Percentiles rank a stretch among this genome's conserved stretches.
Evolutionary conservation across 2,329 filamentous ascomycete species (phyloP).

Genomic region (Trichoderma lentiforme): DNA sequence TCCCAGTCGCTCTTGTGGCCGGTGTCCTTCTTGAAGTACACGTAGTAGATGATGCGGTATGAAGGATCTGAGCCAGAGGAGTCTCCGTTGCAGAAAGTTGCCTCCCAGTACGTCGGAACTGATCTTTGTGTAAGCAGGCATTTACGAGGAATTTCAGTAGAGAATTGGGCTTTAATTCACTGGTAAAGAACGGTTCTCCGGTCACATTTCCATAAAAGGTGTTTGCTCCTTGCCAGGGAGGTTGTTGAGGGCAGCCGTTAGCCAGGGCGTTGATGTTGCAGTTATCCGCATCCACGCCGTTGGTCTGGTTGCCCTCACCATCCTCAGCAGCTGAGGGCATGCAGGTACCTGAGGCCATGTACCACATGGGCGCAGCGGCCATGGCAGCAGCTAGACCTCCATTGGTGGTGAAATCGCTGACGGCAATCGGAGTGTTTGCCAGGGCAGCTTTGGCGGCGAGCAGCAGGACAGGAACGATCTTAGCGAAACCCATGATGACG

Average conservation of each 20-base stretch:
- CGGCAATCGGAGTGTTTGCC: conserved; percentile 20
- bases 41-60: conserved; percentile 26
- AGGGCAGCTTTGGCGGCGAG: conserved; percentile 12
- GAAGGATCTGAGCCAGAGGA: conserved; percentile 14
- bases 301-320: conserved; percentile 21
- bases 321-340: conserved; percentile 24
- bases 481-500: conserved; percentile 2
- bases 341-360: conserved; percentile 22
- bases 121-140: too few relatives aligned
- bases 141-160: too few relatives aligned
- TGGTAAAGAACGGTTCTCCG: conserved; percentile 19
- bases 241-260: conserved; percentile 18
- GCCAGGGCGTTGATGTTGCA: conserved; percentile 21
- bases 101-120: conserved; percentile 22
- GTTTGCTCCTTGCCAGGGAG: conserved; percentile 21
- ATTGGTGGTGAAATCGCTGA: conserved; percentile 16
- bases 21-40: conserved; percentile 27
- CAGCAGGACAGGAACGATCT: conserved; percentile 2
- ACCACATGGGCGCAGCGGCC: conserved; percentile 22
- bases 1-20: conserved; percentile 28
- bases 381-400: conserved; percentile 20
- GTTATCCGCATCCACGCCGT: conserved; percentile 21
- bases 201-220: conserved; percentile 22
- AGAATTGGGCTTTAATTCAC: too few relatives aligned
- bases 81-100: conserved; percentile 17